Evolutionary conservation across 441 rosid species (phyloP).

Genomic region (Kokia cookei): DNA sequence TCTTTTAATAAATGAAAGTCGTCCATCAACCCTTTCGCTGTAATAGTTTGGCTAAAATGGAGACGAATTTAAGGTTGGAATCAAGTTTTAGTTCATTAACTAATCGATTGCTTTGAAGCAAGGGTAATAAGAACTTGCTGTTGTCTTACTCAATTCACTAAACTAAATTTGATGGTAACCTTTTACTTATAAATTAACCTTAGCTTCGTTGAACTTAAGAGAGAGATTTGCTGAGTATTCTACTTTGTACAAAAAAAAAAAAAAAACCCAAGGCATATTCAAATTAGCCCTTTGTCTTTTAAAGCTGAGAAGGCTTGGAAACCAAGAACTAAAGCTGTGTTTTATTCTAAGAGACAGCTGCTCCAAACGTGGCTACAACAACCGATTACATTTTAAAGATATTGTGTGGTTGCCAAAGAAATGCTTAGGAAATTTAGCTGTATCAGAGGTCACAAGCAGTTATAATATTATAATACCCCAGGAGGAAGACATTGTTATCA

Average conservation of each 20-base stretch:
- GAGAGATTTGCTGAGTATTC: not conserved
- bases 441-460: not conserved
- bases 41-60: not conserved
- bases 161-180: not conserved
- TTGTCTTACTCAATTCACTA: not conserved
- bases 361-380: conserved; percentile 43
- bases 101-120: conserved; percentile 8
- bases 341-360: conserved; percentile 23
- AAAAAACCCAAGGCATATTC: no score
- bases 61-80: not conserved
- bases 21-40: not conserved
- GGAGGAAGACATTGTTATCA: not conserved
- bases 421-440: not conserved
- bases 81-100: not conserved
- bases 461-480: not conserved
- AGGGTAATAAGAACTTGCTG: not conserved
- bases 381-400: not conserved
- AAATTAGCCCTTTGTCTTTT: not conserved
- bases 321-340: conserved; percentile 7
- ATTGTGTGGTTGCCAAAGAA: conserved; percentile 6
- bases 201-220: not conserved
- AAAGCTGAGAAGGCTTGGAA: not conserved
- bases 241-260: not conserved
- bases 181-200: not conserved
- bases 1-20: not conserved